Evolutionary conservation across 83 land plant genomes (phyloP).

Genomic region (Thuja plicata): DNA sequence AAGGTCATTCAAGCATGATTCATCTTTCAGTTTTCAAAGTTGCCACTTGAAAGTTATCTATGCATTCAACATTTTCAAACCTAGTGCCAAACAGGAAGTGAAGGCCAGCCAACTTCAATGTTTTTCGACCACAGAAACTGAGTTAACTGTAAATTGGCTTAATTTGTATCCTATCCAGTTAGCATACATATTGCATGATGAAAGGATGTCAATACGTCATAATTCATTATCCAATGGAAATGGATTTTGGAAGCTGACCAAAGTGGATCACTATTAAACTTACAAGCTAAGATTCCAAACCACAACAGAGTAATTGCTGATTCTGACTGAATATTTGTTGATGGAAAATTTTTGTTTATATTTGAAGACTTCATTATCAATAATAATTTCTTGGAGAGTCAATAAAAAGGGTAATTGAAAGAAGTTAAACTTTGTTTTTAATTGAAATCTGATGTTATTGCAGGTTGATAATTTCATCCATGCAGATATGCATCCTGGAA

Average conservation of each 20-base stretch:
- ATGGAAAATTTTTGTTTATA: not conserved
- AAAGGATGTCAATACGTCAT: not conserved
- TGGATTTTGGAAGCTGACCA: not conserved
- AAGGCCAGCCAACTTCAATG: not conserved
- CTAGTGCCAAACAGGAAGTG: not conserved
- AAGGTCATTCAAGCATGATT: not conserved
- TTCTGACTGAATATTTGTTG: not conserved
- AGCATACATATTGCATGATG: not conserved
- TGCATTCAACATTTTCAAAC: not conserved
- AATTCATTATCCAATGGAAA: not conserved
- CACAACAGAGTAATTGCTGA: not conserved
- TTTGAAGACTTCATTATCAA: not conserved
- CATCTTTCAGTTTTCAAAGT: not conserved
- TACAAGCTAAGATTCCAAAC: not conserved
- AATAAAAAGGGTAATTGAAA: not conserved
- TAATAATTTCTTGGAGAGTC: not conserved
- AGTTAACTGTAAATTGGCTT: not conserved
- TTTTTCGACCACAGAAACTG: not conserved
- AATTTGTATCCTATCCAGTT: not conserved
- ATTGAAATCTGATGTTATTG: conserved; percentile 1
- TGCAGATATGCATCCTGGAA: conserved; percentile 99
- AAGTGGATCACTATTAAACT: not conserved
- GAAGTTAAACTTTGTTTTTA: not conserved
- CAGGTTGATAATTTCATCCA: conserved; percentile 99
- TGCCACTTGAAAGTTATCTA: not conserved